Conservation (phyloP, 2,329 filamentous ascomycete genomes). For the Talaromyces amestolkiae region DNA sequence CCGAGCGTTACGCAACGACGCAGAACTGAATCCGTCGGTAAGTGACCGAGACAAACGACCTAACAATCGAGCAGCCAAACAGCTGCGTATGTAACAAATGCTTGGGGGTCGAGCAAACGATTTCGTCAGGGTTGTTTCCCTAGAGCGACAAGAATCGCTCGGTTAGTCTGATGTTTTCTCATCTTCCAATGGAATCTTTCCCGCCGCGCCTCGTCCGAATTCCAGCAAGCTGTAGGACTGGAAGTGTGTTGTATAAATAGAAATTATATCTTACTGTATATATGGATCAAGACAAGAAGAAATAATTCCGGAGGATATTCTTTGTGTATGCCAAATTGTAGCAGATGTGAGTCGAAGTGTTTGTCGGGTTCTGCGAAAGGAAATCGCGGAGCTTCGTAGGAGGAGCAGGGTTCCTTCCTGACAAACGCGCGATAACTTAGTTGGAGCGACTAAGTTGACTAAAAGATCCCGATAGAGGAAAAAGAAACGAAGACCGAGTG, state of each 20-base stretch:
- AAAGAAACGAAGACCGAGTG: conserved; percentile 6
- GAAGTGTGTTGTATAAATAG: background rate
- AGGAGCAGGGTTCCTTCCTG: conserved; percentile 3
- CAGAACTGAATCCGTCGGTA: conserved; percentile 2
- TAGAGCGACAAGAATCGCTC: background rate
- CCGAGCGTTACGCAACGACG: conserved; percentile 4
- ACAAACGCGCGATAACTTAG: conserved; percentile 6
- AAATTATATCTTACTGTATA: background rate
- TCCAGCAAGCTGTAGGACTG: background rate
- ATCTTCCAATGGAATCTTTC: conserved; percentile 8
- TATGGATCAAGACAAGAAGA: conserved; percentile 1
- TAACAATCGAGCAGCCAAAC: background rate
- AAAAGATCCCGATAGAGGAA: background rate
- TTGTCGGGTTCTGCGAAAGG: background rate
- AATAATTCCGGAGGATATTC: background rate
- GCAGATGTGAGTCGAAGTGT: conserved; percentile 1
- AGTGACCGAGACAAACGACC: conserved; percentile 3
- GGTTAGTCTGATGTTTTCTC: conserved; percentile 12
- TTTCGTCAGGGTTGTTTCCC: background rate
- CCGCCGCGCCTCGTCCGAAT: background rate
- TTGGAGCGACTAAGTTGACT: background rate
- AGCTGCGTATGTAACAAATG: background rate
- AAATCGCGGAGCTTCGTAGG: conserved; percentile 4
- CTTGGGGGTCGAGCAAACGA: background rate
- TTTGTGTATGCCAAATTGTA: background rate